Evolutionary conservation across 257 asterid genomes (phyloP).

Genomic region (Cruciata laevipes): DNA sequence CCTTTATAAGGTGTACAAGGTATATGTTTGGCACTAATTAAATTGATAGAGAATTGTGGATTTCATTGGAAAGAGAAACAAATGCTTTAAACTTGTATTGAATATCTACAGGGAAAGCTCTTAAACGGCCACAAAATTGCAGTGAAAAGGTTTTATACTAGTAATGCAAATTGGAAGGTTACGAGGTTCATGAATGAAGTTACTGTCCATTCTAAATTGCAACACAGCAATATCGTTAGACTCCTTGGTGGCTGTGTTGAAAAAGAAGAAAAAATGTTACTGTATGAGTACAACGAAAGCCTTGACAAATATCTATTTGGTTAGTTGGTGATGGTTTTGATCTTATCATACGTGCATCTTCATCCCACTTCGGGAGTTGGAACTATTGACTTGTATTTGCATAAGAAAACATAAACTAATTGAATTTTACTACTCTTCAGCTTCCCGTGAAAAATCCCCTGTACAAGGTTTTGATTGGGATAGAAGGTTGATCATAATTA

Average conservation of each 20-base stretch:
- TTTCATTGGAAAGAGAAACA: not conserved
- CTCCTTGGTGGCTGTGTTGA: conserved; percentile 46
- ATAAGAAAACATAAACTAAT: too few species aligned
- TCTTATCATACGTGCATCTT: too few species aligned
- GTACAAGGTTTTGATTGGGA: not conserved
- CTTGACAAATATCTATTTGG: conserved; percentile 14
- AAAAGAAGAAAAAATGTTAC: conserved; percentile 36
- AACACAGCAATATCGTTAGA: conserved; percentile 49
- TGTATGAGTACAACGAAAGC: conserved; percentile 39
- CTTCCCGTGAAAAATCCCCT: not conserved
- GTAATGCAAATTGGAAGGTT: too few species aligned
- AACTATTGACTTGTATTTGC: too few species aligned
- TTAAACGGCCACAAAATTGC: conserved; percentile 13
- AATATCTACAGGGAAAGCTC: conserved; percentile 11
- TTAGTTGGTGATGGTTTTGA: conserved; percentile 4
- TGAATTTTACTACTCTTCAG: not conserved
- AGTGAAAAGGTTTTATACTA: conserved; percentile 6
- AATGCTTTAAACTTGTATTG: not conserved
- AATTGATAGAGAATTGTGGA: not conserved
- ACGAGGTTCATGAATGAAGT: conserved; percentile 33
- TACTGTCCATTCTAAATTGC: conserved; percentile 33
- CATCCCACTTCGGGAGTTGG: too few species aligned
- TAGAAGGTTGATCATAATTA: not conserved
- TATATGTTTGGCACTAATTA: conserved; percentile 4
- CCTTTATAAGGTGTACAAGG: conserved; percentile 59